phyloP scores from a whole-genome alignment of 106 monocot genomes.

The Hemerocallis citrina region DNA sequence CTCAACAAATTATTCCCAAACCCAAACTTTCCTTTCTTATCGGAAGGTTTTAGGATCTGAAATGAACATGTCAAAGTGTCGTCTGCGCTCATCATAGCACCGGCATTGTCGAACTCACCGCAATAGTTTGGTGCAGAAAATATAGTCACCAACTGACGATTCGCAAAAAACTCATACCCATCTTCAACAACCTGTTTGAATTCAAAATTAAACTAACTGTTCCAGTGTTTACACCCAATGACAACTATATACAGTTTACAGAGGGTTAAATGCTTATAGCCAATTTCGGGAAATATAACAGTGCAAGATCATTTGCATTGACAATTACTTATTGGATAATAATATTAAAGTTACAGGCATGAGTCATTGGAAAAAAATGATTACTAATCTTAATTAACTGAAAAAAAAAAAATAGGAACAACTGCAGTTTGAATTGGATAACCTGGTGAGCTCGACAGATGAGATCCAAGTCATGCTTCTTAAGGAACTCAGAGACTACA shows the following conservation, averaged over 20 bases:
- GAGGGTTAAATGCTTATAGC: no score
- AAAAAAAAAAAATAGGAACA: no score
- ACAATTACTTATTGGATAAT: no score
- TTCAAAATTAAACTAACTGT: background rate
- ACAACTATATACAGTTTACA: no score
- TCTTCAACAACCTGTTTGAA: constrained; percentile 15
- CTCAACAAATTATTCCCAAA: constrained; percentile 14
- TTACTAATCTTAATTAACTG: background rate
- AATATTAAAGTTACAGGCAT: no score
- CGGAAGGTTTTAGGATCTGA: constrained; percentile 21
- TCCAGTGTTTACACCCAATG: no score
- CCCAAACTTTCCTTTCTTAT: constrained; percentile 25
- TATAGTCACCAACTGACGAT: constrained; percentile 20
- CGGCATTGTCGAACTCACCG: constrained; percentile 25
- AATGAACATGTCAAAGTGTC: constrained; percentile 22
- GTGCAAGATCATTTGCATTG: no score
- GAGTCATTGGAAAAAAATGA: no score
- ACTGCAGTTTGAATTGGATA: no score
- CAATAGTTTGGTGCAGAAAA: constrained; percentile 25
- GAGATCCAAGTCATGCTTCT: constrained; percentile 31
- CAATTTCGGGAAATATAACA: no score
- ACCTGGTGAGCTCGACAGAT: constrained; percentile 45
- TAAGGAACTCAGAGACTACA: constrained; percentile 23
- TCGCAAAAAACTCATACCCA: constrained; percentile 23
- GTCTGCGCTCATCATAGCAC: constrained; percentile 24